Base-by-base conservation (phyloP, 371 early-diverging fungal genomes). In the Amoeboradix gromovi region DNA sequence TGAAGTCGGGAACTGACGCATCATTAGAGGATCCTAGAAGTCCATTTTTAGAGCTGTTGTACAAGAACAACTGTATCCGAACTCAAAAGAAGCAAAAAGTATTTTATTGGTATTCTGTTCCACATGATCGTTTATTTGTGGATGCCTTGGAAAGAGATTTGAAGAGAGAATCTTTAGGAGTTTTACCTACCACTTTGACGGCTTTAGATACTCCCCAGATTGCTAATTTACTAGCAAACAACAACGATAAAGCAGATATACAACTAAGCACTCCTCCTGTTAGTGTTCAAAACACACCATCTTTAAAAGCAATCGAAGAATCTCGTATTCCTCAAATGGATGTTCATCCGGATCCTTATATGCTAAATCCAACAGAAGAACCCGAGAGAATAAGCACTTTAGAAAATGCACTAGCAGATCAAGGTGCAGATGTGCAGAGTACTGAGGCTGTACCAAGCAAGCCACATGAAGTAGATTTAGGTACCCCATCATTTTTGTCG, bases 81-180 rank as follows among this genome's bases (percentile, higher is more conserved):
- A 97, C 98, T 2, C 98, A 98, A 78, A 99, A 98, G 48, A 31
- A 31, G 27, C 80, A 81, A 70, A 98, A 98, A 73, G 99, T 99
- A 22, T 98, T 98, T 77, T 94, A 85, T 76, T 99, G 98, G 98
- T 89, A 88, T 77, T 87, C 91, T 32, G 98, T 98, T 1, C 92
- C 91, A 28, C 96, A 96, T 78, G 98, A 98, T 78, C 80, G 89
- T 48, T 83, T 95, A 66, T 93, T 93, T 75, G 83, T 91, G 69
- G 99, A 99, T 79, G 98, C 98, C 27, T 82, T 98, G 32, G 98
- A 99, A 78, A 85, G 99, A 68, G 98, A 99, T 77, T 78, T 98
- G 31, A 91, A 95, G 79, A 84, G 98, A 68, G 98, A 96, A 79
- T 83, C 86, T 31, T 81, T 85, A 74, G 89, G 87, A 1, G 77